These are phyloP conservation scores for Acanthamoeba healyi DNA, from an alignment of 208 protist genomes.

Conservation along the genomic window DNA sequence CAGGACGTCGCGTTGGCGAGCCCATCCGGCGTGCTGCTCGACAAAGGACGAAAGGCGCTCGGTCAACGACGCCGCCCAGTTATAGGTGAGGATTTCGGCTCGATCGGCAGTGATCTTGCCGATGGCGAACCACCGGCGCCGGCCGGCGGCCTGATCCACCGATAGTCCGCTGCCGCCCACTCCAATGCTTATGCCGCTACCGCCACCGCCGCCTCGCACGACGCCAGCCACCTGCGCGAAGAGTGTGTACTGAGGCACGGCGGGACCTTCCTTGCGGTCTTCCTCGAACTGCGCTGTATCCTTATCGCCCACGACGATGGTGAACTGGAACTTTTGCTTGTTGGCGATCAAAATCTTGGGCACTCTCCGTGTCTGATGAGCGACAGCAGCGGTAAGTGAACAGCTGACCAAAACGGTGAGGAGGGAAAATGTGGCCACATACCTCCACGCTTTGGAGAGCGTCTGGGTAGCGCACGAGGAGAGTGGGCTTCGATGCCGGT, in stretches of 20 bases:
- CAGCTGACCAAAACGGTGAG: neutral
- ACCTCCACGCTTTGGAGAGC: neutral
- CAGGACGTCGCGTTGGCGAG: slow-evolving; percentile 5
- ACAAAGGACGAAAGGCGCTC: slow-evolving; percentile 57
- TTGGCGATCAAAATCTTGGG: slow-evolving; percentile 26
- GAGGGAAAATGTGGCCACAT: neutral
- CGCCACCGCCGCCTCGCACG: neutral
- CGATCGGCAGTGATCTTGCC: slow-evolving; percentile 43
- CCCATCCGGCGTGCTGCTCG: slow-evolving; percentile 52
- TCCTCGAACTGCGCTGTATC: slow-evolving; percentile 26
- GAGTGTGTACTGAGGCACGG: neutral
- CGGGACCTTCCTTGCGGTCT: slow-evolving; percentile 10
- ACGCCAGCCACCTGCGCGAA: slow-evolving; percentile 9
- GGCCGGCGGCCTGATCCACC: neutral
- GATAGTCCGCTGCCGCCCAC: neutral
- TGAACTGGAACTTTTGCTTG: slow-evolving; percentile 70
- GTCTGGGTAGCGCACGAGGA: slow-evolving; percentile 25
- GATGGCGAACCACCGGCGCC: slow-evolving; percentile 43
- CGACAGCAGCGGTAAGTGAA: neutral
- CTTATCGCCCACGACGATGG: neutral
- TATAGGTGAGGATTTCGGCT: slow-evolving; percentile 56
- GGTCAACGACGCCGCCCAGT: slow-evolving; percentile 66
- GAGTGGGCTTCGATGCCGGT: neutral
- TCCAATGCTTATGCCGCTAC: too few relatives aligned
- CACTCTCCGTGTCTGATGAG: neutral